Evolutionary conservation across 768 basidiomycete species (phyloP), one percentile per base, ranked within the genome.

Genomic region (Boletus coccyginus): DNA sequence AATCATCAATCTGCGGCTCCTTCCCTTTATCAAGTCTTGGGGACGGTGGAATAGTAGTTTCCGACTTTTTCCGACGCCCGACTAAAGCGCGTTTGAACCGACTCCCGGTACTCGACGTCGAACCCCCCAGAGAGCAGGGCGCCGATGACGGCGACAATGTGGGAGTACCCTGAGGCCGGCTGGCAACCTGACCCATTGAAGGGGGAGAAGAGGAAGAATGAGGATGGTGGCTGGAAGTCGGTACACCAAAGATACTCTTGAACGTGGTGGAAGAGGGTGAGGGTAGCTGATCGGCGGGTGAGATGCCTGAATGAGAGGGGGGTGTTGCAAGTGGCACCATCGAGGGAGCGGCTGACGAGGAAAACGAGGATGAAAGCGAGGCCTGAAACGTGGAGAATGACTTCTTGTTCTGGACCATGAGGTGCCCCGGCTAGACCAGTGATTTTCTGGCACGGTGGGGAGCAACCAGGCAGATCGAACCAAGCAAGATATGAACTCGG

Each of bases 331-430:
- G 74, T 60, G 72, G 68, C 67, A 72, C 67, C 72, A 75, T 75
- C 63, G 75, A 72, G 53, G 75, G 69, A 58, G 68, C 72, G 62
- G 71, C 68, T 57, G 78, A 73, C 64, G 79, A 74, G 60, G 75
- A 67, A 66, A 79, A 75, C 60, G 80, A 77, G 69, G 78, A 75
- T 33, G 75, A 71, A 56, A 73, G 70, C 44, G 77, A 76, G 67
- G 72, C 71, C 51, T 69, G 65, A 56, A 79, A 77, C 62, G 69
- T 68, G 63, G 75, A 70, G 56, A 71, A 61, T 52, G 73, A 71
- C 62, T 77, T 68, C 66, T 70, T 70, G 66, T 68, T 71, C 66
- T 64, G 70, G 70, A 56, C 66, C 66, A 67, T 66, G 62, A 61
- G 64, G 62, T 61, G 50, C 57, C 55, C 56, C 58, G 62, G 54